phyloP scores from a whole-genome alignment of 1,139 yeast genomes.

The Pichia inconspicua region DNA sequence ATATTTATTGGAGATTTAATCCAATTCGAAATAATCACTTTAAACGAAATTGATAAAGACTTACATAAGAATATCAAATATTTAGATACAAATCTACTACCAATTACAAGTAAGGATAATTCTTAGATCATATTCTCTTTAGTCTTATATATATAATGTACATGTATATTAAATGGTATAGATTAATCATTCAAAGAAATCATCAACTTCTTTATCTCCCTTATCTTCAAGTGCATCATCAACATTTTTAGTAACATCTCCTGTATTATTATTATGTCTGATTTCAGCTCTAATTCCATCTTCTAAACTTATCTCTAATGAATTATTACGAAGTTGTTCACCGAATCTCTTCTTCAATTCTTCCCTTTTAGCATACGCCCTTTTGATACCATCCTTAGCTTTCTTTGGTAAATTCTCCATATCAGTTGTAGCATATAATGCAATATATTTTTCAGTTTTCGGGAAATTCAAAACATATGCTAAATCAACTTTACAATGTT shows the following conservation, averaged over 20 bases:
- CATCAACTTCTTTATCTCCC: conserved; percentile 32
- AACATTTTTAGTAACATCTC: conserved; percentile 2
- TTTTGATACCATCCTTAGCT: conserved; percentile 38
- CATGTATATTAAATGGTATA: neutral
- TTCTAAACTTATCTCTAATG: conserved; percentile 50
- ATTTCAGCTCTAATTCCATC: conserved; percentile 43
- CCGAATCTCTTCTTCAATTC: conserved; percentile 46
- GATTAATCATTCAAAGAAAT: conserved; percentile 37
- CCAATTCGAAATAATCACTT: conserved; percentile 46
- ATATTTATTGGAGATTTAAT: conserved; percentile 70
- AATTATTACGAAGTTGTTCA: conserved; percentile 40
- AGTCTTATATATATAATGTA: neutral
- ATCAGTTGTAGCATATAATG: conserved; percentile 51
- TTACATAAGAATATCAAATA: conserved; percentile 31
- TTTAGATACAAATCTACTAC: conserved; percentile 33
- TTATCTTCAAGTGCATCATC: conserved; percentile 7
- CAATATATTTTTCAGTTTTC: conserved; percentile 67
- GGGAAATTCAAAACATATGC: conserved; percentile 79
- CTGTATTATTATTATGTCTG: conserved; percentile 20
- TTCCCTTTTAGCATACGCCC: conserved; percentile 43
- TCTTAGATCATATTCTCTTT: too few relatives aligned
- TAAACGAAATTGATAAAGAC: conserved; percentile 29
- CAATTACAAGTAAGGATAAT: neutral
- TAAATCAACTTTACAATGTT: conserved; percentile 60
- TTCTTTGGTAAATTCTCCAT: conserved; percentile 27